Percentiles rank a stretch among this genome's conserved stretches.
Evolutionary conservation across 1,284 basidiomycete genomes (phyloP).

Genomic region (Cerioporus squamosus): DNA sequence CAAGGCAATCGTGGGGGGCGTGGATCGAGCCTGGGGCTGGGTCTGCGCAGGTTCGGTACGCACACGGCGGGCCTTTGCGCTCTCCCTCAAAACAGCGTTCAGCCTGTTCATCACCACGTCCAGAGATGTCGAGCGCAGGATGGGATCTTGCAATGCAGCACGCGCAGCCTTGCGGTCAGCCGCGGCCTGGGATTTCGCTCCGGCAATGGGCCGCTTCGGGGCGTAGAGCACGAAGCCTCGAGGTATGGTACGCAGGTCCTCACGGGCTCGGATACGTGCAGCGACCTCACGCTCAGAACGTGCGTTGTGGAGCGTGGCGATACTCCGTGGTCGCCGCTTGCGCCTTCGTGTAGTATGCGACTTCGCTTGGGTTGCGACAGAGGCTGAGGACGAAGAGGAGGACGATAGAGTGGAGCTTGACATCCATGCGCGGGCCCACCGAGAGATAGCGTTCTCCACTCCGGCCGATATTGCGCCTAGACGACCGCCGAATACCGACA

Average conservation of each 20-base stretch:
- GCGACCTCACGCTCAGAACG: conserved; percentile 62
- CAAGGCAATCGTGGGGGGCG: no score
- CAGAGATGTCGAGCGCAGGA: conserved; percentile 62
- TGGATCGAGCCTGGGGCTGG: background rate
- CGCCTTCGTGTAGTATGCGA: conserved; percentile 47
- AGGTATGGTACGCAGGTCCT: conserved; percentile 58
- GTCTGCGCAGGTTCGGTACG: conserved; percentile 17
- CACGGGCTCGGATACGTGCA: conserved; percentile 62
- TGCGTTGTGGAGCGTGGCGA: conserved; percentile 51
- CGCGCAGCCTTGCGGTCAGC: conserved; percentile 9
- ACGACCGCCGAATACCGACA: conserved; percentile 39
- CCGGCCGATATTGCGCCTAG: conserved; percentile 46
- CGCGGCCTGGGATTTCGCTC: conserved; percentile 8
- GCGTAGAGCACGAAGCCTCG: conserved; percentile 74
- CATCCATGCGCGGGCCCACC: conserved; percentile 49
- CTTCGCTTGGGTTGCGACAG: conserved; percentile 36
- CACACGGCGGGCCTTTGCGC: conserved; percentile 27
- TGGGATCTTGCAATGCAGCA: conserved; percentile 35
- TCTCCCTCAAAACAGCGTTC: conserved; percentile 51
- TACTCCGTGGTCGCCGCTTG: conserved; percentile 45
- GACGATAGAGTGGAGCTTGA: conserved; percentile 49
- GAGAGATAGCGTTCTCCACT: conserved; percentile 50
- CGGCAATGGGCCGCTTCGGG: conserved; percentile 40
- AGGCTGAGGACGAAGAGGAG: conserved; percentile 46
- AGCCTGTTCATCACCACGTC: conserved; percentile 59